phyloP scores from a whole-genome alignment of 164 flowering plant species.

The Tetracentron sinense region DNA sequence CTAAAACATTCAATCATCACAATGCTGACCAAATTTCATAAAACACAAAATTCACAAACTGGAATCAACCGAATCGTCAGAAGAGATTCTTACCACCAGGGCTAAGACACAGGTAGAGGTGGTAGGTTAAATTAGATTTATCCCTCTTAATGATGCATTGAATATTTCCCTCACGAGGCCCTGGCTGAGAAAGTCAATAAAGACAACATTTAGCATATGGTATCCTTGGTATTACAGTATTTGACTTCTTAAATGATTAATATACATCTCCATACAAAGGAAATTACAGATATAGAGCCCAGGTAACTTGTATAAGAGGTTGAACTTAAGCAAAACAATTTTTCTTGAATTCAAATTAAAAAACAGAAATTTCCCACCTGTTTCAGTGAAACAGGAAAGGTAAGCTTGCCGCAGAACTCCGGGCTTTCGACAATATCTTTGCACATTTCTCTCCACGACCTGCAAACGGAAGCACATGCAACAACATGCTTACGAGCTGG shows the following conservation, averaged over 20 bases:
- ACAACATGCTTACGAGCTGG: constrained; percentile 86
- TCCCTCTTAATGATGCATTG: constrained; percentile 94
- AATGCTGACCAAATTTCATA: not conserved
- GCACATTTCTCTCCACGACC: constrained; percentile 91
- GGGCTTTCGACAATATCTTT: constrained; percentile 74
- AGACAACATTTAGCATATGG: constrained; percentile 2
- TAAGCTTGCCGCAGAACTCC: constrained; percentile 80
- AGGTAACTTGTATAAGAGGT: not conserved
- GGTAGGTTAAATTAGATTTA: constrained; percentile 77
- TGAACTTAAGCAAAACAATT: not conserved
- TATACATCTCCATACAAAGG: not conserved
- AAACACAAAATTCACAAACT: not conserved
- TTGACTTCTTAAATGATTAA: not conserved
- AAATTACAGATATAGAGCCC: not conserved
- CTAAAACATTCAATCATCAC: no score
- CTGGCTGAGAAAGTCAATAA: constrained; percentile 53
- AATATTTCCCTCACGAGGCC: constrained; percentile 80
- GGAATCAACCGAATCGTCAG: not conserved
- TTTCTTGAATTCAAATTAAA: not conserved
- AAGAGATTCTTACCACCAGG: constrained; percentile 57
- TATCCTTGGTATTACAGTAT: not conserved
- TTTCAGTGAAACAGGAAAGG: constrained; percentile 84
- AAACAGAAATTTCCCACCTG: constrained; percentile 41
- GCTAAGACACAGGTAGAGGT: constrained; percentile 81
- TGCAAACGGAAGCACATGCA: constrained; percentile 88